These are phyloP conservation scores for Pleodorina starrii DNA, from an alignment of 139 green algal species.

Conservation along the genomic window DNA sequence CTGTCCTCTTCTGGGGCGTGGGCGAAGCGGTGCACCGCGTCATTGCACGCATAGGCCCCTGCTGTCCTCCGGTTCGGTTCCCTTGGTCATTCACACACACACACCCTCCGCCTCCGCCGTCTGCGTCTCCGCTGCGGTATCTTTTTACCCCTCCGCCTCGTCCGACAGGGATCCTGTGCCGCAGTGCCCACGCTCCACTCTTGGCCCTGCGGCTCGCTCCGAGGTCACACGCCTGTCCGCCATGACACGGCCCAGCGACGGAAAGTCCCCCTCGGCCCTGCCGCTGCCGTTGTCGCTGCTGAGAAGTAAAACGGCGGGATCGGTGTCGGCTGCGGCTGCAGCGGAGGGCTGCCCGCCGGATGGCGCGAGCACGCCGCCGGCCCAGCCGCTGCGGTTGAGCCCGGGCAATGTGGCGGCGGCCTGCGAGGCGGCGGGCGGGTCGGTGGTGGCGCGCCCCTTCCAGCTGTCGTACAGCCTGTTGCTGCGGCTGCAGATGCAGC, in stretches of 20 bases:
- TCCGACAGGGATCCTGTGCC: neutral
- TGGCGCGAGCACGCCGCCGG: neutral
- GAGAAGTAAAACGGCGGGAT: too few species aligned
- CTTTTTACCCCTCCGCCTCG: neutral
- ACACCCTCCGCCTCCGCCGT: too few species aligned
- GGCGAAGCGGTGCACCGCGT: too few species aligned
- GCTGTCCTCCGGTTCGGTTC: too few species aligned
- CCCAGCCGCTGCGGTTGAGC: neutral
- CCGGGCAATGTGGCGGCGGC: neutral
- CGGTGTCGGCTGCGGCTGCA: neutral
- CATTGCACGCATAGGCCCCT: too few species aligned
- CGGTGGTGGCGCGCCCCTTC: constrained; percentile 15
- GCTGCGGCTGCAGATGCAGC: constrained; percentile 24
- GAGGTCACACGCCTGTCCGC: neutral
- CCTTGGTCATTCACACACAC: too few species aligned
- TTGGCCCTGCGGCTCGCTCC: neutral
- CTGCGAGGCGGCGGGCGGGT: neutral
- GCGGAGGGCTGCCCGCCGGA: neutral
- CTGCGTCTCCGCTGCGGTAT: too few species aligned
- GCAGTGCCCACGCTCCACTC: neutral
- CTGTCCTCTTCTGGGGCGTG: too few species aligned
- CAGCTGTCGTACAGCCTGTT: constrained; percentile 27
- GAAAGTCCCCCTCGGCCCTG: neutral
- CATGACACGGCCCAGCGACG: neutral
- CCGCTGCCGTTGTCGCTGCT: neutral